Evolutionary conservation across 2,329 filamentous ascomycete species (phyloP).

Genomic region (Arthrobotrys entomopaga): DNA sequence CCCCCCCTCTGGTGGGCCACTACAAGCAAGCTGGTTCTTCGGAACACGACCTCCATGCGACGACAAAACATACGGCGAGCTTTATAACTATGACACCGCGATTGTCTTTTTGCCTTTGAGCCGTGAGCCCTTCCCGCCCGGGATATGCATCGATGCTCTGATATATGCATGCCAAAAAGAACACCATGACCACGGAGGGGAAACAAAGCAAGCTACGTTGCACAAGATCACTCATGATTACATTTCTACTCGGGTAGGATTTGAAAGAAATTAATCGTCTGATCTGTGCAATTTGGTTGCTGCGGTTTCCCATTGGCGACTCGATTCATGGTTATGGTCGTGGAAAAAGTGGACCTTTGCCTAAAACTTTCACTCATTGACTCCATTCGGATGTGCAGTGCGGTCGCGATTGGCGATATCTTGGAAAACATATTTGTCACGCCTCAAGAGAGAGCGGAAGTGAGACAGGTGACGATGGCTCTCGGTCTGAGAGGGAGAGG

Average conservation of each 20-base stretch:
- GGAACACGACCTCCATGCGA: neutral
- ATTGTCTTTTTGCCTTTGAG: conserved; percentile 19
- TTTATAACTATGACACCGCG: conserved; percentile 2
- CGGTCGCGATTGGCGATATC: conserved; percentile 27
- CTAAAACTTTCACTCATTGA: conserved; percentile 15
- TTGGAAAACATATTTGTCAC: conserved; percentile 43
- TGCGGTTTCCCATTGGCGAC: conserved; percentile 28
- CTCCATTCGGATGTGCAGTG: conserved; percentile 1
- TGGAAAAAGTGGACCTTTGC: conserved; percentile 8
- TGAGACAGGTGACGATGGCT: conserved; percentile 22
- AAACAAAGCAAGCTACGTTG: conserved; percentile 34
- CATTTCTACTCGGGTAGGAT: neutral
- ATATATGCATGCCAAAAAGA: conserved; percentile 42
- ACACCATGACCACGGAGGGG: neutral
- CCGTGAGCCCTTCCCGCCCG: conserved; percentile 26
- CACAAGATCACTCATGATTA: conserved; percentile 55
- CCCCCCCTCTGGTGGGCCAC: too few relatives aligned
- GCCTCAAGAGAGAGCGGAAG: neutral
- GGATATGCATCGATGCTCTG: conserved; percentile 44
- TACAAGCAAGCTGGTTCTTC: conserved; percentile 9
- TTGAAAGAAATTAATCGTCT: neutral
- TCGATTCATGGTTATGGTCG: neutral
- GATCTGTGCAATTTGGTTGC: conserved; percentile 10
- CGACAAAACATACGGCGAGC: neutral
- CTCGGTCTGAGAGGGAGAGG: conserved; percentile 2